Evolutionary conservation across 306 rosid species (phyloP).

Genomic region (Alnus rubra): DNA sequence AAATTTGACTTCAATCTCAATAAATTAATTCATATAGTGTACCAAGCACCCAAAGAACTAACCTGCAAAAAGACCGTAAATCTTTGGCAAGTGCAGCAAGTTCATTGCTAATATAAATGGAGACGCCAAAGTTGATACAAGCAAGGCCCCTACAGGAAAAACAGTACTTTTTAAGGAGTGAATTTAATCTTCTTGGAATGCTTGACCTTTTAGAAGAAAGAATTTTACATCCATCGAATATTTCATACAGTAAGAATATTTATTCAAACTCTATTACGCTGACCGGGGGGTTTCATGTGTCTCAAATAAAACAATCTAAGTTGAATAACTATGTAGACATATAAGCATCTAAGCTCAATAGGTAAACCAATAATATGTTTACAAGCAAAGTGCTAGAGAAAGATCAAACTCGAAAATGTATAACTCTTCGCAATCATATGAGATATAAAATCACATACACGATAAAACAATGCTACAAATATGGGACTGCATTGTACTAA

Average conservation of each 20-base stretch:
- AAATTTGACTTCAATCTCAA: background rate
- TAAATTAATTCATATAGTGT: background rate
- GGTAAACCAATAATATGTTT: too few relatives aligned
- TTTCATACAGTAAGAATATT: background rate
- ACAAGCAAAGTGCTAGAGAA: conserved; percentile 1
- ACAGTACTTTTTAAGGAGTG: conserved; percentile 6
- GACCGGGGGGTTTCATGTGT: background rate
- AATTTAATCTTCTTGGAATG: background rate
- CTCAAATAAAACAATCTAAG: background rate
- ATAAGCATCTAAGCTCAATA: background rate
- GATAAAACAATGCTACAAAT: background rate
- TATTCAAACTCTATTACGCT: background rate
- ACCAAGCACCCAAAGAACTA: conserved; percentile 21
- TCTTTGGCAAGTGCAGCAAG: conserved; percentile 75
- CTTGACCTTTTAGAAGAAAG: background rate
- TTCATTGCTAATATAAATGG: conserved; percentile 54
- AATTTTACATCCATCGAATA: background rate
- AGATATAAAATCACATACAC: conserved; percentile 5
- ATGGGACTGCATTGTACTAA: background rate
- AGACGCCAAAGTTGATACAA: conserved; percentile 65
- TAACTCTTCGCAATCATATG: conserved; percentile 3
- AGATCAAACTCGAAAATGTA: conserved; percentile 10
- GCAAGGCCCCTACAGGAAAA: conserved; percentile 59
- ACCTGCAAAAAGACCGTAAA: conserved; percentile 71
- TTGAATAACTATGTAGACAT: background rate